phyloP scores from a whole-genome alignment of 2,329 filamentous ascomycete genomes.

The Helotiales sp. region DNA sequence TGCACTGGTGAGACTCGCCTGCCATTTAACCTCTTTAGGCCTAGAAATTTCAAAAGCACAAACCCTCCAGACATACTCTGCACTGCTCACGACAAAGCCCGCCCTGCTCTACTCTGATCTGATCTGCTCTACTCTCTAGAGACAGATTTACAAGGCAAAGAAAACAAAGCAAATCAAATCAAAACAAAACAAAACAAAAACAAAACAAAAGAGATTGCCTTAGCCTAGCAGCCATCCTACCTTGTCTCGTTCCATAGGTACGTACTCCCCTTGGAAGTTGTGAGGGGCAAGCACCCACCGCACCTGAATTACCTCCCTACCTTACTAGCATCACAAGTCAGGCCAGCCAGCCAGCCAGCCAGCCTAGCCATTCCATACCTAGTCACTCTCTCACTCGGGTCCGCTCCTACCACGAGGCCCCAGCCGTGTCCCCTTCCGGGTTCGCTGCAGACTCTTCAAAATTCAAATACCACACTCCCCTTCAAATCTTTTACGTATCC shows the following conservation, averaged over 20 bases:
- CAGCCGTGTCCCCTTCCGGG: constrained; percentile 16
- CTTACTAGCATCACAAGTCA: not conserved
- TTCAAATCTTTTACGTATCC: constrained; percentile 36
- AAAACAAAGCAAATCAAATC: no score
- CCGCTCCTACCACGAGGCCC: not conserved
- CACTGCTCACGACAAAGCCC: no score
- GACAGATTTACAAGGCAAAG: no score
- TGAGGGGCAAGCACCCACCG: no score
- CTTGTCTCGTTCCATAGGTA: no score
- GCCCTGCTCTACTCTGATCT: no score
- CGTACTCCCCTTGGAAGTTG: no score
- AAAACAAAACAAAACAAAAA: not conserved
- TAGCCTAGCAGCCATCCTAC: no score
- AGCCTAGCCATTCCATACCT: not conserved
- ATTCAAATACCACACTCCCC: constrained; percentile 37
- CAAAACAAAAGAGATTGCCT: not conserved
- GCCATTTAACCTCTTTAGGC: constrained; percentile 28
- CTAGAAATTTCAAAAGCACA: no score
- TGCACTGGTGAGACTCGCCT: constrained; percentile 9
- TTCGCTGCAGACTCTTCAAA: constrained; percentile 33
- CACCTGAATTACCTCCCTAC: no score
- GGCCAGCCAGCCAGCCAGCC: not conserved
- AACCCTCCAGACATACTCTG: no score
- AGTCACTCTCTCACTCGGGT: not conserved
- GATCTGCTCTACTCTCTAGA: no score